phyloP scores from a whole-genome alignment of 2,329 filamentous ascomycete species.

The Lizonia empirigonia region DNA sequence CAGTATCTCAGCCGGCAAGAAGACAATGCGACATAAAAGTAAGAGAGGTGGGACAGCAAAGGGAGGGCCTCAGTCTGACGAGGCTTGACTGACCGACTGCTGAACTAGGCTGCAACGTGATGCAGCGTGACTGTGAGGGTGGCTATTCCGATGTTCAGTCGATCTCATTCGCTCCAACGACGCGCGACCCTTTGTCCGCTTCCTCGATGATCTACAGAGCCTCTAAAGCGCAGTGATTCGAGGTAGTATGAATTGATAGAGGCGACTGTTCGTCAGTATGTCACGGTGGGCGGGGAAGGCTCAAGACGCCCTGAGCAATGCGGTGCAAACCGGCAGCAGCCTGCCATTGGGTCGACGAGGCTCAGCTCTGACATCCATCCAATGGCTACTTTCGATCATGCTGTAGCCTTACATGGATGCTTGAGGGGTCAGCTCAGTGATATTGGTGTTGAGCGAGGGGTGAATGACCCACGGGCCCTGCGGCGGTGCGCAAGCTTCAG shows the following conservation, averaged over 20 bases:
- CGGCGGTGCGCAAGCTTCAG: slow-evolving; percentile 19
- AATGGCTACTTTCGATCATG: slow-evolving; percentile 12
- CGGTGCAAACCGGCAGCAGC: slow-evolving; percentile 6
- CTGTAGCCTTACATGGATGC: slow-evolving; percentile 17
- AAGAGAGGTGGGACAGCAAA: background rate
- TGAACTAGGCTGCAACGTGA: slow-evolving; percentile 24
- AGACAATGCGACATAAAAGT: background rate
- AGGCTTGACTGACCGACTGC: slow-evolving; percentile 16
- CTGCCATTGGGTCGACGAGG: slow-evolving; percentile 17
- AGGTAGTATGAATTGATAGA: background rate
- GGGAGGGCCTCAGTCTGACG: slow-evolving; percentile 15
- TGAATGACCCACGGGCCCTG: no score
- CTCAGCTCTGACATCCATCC: slow-evolving; percentile 11
- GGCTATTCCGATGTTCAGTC: background rate
- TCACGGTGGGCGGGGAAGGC: slow-evolving; percentile 19
- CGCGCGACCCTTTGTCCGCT: background rate
- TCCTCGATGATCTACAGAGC: background rate
- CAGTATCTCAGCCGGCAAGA: slow-evolving; percentile 18
- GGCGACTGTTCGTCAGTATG: slow-evolving; percentile 8
- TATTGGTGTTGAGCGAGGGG: slow-evolving; percentile 22
- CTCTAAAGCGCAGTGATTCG: background rate
- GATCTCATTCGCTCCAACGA: background rate
- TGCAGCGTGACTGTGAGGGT: slow-evolving; percentile 17
- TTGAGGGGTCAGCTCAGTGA: slow-evolving; percentile 25
- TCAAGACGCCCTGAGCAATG: slow-evolving; percentile 11